Conservation (phyloP, 1,284 basidiomycete genomes). For the Apiotrichum akiyoshidainum region DNA sequence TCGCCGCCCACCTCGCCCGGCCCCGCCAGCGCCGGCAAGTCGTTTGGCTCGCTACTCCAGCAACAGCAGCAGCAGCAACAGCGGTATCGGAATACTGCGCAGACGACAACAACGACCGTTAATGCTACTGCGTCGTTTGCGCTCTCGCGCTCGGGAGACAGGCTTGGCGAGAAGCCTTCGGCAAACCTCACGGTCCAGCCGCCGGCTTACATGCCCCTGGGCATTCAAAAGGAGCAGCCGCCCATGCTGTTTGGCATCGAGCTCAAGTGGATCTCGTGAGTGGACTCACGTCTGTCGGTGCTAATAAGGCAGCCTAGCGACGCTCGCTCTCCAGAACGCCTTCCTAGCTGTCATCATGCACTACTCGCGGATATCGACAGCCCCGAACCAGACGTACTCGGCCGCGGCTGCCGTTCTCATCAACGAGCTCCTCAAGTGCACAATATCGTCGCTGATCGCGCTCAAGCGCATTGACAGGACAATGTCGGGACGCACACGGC, state of each 20-base stretch:
- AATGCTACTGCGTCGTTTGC: constrained; percentile 3
- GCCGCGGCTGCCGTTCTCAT: constrained; percentile 87
- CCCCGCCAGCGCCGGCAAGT: too few species aligned
- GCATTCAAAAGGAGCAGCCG: constrained; percentile 22
- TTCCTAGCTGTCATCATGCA: constrained; percentile 87
- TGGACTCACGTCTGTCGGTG: background rate
- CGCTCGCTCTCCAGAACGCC: constrained; percentile 90
- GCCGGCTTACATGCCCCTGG: constrained; percentile 9
- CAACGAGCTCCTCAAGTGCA: constrained; percentile 87
- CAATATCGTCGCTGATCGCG: constrained; percentile 73
- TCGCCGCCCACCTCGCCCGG: constrained; percentile 7
- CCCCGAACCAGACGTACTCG: constrained; percentile 72
- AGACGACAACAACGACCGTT: background rate
- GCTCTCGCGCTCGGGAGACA: background rate
- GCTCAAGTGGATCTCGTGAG: constrained; percentile 50
- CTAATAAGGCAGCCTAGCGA: constrained; percentile 64
- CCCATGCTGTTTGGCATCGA: constrained; percentile 45
- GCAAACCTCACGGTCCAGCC: constrained; percentile 4
- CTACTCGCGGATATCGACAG: constrained; percentile 80
- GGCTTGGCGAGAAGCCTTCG: constrained; percentile 20
- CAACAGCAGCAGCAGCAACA: background rate
- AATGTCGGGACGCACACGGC: background rate
- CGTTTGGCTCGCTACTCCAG: too few species aligned
- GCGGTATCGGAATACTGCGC: background rate
- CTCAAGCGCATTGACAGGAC: constrained; percentile 50